These are phyloP conservation scores for Simplicillium sp. DNA, from an alignment of 2,329 filamentous ascomycete genomes.

Conservation along the genomic window DNA sequence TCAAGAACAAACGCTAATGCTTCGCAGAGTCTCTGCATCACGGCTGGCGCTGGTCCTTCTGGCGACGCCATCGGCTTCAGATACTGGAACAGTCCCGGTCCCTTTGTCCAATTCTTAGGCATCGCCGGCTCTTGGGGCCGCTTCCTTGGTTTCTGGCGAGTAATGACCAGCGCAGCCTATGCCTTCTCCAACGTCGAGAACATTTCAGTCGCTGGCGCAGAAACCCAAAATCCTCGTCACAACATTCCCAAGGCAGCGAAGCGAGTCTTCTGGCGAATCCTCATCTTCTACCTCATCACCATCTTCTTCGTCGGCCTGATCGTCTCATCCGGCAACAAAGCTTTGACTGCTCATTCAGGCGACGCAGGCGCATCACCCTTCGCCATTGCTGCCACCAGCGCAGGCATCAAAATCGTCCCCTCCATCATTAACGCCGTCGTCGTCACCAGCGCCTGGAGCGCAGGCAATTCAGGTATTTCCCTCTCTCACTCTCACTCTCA, in stretches of 20 bases:
- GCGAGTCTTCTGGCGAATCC: conserved; percentile 46
- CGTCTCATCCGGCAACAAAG: conserved; percentile 28
- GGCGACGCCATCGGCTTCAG: conserved; percentile 50
- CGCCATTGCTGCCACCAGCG: conserved; percentile 39
- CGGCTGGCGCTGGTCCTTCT: conserved; percentile 45
- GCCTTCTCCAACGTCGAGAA: conserved; percentile 43
- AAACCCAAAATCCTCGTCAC: conserved; percentile 36
- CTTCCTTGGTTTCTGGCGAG: conserved; percentile 34
- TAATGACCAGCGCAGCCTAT: conserved; percentile 25
- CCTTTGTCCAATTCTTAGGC: conserved; percentile 34
- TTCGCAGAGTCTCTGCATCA: conserved; percentile 36
- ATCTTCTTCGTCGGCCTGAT: conserved; percentile 43
- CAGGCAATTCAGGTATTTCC: conserved; percentile 9
- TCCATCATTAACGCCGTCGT: conserved; percentile 45
- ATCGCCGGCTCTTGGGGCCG: conserved; percentile 41
- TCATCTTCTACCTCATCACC: conserved; percentile 41
- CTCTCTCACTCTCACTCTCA: not conserved
- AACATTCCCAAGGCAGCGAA: conserved; percentile 40
- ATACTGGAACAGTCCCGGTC: conserved; percentile 50
- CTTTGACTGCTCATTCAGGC: conserved; percentile 14
- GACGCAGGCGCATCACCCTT: conserved; percentile 40
- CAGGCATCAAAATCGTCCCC: conserved; percentile 38
- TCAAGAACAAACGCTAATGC: not conserved
- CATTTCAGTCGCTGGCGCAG: conserved; percentile 41
- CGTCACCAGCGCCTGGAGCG: conserved; percentile 11